Evolutionary conservation across 768 basidiomycete species (phyloP).

Genomic region (Lepiota venenata): DNA sequence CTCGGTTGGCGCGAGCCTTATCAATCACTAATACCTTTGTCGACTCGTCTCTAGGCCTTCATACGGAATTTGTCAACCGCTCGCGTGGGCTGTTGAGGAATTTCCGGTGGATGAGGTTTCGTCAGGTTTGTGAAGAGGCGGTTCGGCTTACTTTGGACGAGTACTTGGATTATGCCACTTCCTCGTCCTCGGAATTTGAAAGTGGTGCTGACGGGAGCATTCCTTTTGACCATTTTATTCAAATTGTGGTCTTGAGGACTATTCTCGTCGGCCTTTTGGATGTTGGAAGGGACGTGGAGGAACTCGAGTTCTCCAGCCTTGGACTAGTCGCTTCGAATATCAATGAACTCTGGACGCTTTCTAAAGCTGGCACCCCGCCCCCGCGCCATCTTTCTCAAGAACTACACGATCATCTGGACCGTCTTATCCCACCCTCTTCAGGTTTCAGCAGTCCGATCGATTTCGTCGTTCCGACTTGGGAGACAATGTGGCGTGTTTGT

Average conservation of each 20-base stretch:
- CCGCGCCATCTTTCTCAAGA: slow-evolving; percentile 26
- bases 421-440: slow-evolving; percentile 34
- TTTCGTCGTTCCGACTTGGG: slow-evolving; percentile 56
- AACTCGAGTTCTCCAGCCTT: slow-evolving; percentile 30
- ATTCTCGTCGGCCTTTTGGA: slow-evolving; percentile 40
- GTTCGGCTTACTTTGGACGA: slow-evolving; percentile 22
- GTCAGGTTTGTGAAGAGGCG: slow-evolving; percentile 24
- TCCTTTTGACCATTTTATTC: slow-evolving; percentile 38
- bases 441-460: slow-evolving; percentile 40
- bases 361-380: slow-evolving; percentile 32
- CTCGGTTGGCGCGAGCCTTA: slow-evolving; percentile 30
- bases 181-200: not conserved
- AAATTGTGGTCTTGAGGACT: slow-evolving; percentile 38
- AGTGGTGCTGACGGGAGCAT: not conserved
- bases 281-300: slow-evolving; percentile 23
- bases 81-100: slow-evolving; percentile 27
- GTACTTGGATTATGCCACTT: not conserved
- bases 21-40: slow-evolving; percentile 51
- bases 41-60: slow-evolving; percentile 28
- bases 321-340: slow-evolving; percentile 35
- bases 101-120: slow-evolving; percentile 32
- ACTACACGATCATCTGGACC: slow-evolving; percentile 33
- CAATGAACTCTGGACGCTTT: slow-evolving; percentile 44
- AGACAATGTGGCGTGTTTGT: slow-evolving; percentile 60
- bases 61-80: slow-evolving; percentile 29